phyloP scores from a whole-genome alignment of 306 rosid genomes.

The Benincasa hispida region DNA sequence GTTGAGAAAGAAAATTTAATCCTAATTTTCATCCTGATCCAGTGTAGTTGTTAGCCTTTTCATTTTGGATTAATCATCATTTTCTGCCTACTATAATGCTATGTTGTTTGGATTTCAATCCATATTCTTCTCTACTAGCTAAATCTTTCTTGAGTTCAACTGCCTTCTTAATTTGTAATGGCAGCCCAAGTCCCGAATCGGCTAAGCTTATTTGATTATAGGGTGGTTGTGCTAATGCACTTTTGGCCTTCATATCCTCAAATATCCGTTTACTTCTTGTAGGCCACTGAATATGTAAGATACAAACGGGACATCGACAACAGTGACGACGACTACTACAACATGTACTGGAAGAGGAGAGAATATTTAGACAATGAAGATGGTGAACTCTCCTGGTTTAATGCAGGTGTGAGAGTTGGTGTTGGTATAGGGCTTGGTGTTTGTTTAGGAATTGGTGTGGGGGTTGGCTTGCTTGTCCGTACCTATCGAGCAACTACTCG shows the following conservation, averaged over 20 bases:
- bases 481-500: slow-evolving; percentile 29
- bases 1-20: neutral
- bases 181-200: no score
- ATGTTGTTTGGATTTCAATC: neutral
- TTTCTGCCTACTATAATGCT: neutral
- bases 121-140: neutral
- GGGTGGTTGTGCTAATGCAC: neutral
- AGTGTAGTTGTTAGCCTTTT: neutral
- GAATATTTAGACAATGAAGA: slow-evolving; percentile 27
- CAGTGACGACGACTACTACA: neutral
- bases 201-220: neutral
- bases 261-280: neutral
- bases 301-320: slow-evolving; percentile 20
- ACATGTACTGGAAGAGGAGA: slow-evolving; percentile 24
- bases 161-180: neutral
- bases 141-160: neutral
- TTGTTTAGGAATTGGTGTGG: slow-evolving; percentile 28
- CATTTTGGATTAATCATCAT: neutral
- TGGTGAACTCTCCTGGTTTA: slow-evolving; percentile 34
- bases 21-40: neutral
- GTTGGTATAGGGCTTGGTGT: slow-evolving; percentile 34
- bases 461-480: slow-evolving; percentile 26
- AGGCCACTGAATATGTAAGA: slow-evolving; percentile 19
- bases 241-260: neutral
- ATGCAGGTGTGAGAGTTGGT: slow-evolving; percentile 35